Percentiles rank a stretch among this genome's conserved stretches.
These are phyloP conservation scores for Neurospora sp. DNA, from an alignment of 495 filamentous ascomycete species.

Conservation along the genomic window DNA sequence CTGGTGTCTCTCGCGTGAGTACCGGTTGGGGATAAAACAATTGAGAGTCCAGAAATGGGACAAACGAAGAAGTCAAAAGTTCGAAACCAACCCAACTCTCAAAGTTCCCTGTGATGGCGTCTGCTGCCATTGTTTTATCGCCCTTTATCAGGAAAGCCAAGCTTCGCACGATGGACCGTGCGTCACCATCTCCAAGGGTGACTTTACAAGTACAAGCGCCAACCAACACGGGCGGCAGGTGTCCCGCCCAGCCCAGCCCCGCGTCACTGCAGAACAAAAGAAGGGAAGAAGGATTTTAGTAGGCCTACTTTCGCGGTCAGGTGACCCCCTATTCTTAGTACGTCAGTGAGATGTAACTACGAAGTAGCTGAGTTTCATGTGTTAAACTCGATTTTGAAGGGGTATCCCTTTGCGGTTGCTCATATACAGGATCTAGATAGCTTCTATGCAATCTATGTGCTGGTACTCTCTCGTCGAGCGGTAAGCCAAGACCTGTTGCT, in stretches of 20 bases:
- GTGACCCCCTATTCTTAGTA: background rate
- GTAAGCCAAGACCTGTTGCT: background rate
- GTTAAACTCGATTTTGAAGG: background rate
- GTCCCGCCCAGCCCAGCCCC: background rate
- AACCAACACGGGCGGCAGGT: background rate
- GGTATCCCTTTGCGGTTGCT: background rate
- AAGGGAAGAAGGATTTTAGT: background rate
- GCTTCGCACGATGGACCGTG: slow-evolving; percentile 4
- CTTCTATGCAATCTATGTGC: background rate
- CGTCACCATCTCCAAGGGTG: background rate
- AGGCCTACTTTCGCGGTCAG: background rate
- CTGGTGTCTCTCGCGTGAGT: background rate
- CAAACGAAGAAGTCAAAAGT: background rate
- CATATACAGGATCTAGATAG: background rate
- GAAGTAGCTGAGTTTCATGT: background rate
- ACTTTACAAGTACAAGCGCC: too few relatives aligned
- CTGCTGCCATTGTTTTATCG: slow-evolving; percentile 4
- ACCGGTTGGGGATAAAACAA: background rate
- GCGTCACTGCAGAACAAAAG: background rate
- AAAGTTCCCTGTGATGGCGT: background rate
- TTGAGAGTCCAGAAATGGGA: background rate
- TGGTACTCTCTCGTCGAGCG: background rate
- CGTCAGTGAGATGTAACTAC: background rate
- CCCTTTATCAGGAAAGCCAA: slow-evolving; percentile 7
- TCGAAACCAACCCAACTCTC: background rate